Conservation (phyloP, 2,329 filamentous ascomycete species). For the Cryoendolithus antarcticus region DNA sequence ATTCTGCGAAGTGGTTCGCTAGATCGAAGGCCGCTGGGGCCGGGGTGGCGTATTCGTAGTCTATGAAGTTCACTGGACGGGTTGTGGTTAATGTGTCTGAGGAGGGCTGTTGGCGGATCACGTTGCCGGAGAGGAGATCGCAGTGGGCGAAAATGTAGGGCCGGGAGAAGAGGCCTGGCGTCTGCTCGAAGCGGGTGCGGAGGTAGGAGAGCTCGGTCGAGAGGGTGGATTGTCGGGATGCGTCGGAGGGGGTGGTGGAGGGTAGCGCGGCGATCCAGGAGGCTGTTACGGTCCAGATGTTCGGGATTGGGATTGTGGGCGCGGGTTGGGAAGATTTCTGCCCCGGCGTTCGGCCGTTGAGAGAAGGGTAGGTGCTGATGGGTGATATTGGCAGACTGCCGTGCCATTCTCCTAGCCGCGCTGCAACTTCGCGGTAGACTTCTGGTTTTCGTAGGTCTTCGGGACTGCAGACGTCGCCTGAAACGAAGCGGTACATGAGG, state of each 20-base stretch:
- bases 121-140: slow-evolving; percentile 90
- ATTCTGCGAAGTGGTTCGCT: slow-evolving; percentile 96
- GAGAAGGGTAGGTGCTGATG: slow-evolving; percentile 28
- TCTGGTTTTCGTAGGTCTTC: slow-evolving; percentile 63
- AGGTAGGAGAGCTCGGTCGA: slow-evolving; percentile 64
- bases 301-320: slow-evolving; percentile 48
- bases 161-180: slow-evolving; percentile 62
- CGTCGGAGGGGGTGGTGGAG: slow-evolving; percentile 55
- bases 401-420: slow-evolving; percentile 85
- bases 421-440: slow-evolving; percentile 74
- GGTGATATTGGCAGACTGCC: slow-evolving; percentile 50
- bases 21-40: slow-evolving; percentile 93
- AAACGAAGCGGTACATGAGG: slow-evolving; percentile 85
- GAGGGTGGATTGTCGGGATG: slow-evolving; percentile 52
- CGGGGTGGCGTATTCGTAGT: slow-evolving; percentile 95
- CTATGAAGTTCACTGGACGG: slow-evolving; percentile 65
- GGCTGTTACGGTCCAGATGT: slow-evolving; percentile 89
- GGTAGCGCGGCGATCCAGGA: slow-evolving; percentile 90
- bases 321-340: slow-evolving; percentile 43
- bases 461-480: slow-evolving; percentile 66
- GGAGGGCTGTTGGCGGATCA: slow-evolving; percentile 55
- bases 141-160: slow-evolving; percentile 89
- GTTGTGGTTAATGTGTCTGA: slow-evolving; percentile 27
- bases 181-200: slow-evolving; percentile 59
- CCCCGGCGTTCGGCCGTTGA: slow-evolving; percentile 11